Evolutionary conservation across 2,329 filamentous ascomycete genomes (phyloP), one percentile per base, ranked within the genome.

Genomic region (Aspergillus quadrilineatus): DNA sequence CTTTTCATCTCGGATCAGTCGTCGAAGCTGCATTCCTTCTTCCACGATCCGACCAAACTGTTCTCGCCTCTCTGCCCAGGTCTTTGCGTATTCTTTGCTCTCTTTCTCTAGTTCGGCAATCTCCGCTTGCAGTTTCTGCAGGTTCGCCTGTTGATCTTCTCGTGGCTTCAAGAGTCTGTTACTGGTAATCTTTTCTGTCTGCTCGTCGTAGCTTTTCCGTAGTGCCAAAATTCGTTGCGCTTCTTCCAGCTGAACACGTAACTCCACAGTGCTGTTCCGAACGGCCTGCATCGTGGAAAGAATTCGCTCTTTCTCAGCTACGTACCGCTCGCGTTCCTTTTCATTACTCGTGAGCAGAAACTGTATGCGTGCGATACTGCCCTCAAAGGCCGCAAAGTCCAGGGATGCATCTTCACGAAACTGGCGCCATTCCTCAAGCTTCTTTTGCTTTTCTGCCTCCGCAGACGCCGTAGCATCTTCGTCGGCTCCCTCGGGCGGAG

Each of bases 1-100:
- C 76, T 96, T 96, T 79, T 97, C 93, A 68, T 96, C 92, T 59
- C 92, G 86, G 68, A 97, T 96, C 71, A 95, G 81, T 48, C 90
- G 82, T 56, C 92, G 81, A 72, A 97, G 82, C 61, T 90, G 82
- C 83, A 89, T 89, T n/a, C 91, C 91, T 77, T 97, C 93, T 58
- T 92, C 89, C 70, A 96, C 89, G 67, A 97, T 92, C 55, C 85
- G 83, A 56, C 88, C 89, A 73, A 97, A 96, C 74, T 96, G 91
- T 65, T 91, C 89, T 60, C 89, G 81, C 39, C 93, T 82, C 74
- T 96, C 92, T 42, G 84, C 80, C 92, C 92, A 97, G 0, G 90
- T 94, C 62, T 82, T 83, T 48, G 85, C 88, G 71, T 95, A 95
- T 37, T 89, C 87, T 68, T 85, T 83, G 67, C 90, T 91, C 78